Evolutionary conservation across 2,329 filamentous ascomycete species (phyloP), one percentile per base, ranked within the genome.

Genomic region (Fusarium secorum): DNA sequence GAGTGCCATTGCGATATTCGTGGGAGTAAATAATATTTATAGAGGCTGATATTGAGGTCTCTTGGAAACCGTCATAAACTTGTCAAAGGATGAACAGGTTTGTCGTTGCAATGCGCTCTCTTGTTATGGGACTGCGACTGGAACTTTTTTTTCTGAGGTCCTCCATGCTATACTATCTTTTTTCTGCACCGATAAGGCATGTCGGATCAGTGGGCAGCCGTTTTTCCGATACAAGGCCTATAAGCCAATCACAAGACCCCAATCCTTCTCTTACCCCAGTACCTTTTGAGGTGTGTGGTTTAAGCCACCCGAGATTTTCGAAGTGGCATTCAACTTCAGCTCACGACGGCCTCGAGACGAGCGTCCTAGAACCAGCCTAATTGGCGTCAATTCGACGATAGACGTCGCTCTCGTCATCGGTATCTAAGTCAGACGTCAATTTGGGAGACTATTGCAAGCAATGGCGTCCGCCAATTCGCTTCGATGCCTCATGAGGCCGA

Each of bases 401-500:
- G 41, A 71, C 58, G 49, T 49, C 60, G 33, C 17, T 32, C 24
- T 51, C 38, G 26, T 22, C 41, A 48, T 41, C 18, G 17, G n/a
- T 44, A 72, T 56, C 60, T 35, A 63, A 17, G 30, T 54, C 33
- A 32, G 42, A 38, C 30, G 36, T 32, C 41, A 38, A 35, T 28
- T 36, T 33, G 44, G 58, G 41, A 54, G 39, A 52, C 26, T 48
- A 33, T 44, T 60, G 33, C 54, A 53, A 45, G 70, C 63, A 60
- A 83, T 83, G 82, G 81, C 81, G 41, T 80, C 81, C 66, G 75
- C 72, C 68, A 82, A 78, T 73, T 83, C 79, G 71, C 79, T 82
- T 70, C 84, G 80, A 76, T 83, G 78, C 79, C 83, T 84, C 74
- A 78, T 79, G 60, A 78, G 79, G 77, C 79, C 81, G 52, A 66